Evolutionary conservation across 176 grass and related monocot genomes (phyloP).

Genomic region (Typha latifolia): DNA sequence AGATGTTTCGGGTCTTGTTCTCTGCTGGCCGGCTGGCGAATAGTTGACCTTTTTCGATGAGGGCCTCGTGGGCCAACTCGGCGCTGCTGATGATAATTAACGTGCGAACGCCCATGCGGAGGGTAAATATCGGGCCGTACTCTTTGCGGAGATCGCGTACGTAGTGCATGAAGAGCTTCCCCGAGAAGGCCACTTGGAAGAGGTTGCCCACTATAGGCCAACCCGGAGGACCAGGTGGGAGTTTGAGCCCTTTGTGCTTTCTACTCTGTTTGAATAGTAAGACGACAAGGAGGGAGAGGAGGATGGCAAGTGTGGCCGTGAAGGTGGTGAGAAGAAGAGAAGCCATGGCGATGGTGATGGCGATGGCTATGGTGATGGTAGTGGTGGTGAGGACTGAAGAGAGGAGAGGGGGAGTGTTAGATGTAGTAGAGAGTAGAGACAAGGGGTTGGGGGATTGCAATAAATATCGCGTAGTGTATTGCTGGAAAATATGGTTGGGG

Average conservation of each 20-base stretch:
- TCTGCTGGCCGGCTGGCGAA: conserved; percentile 71
- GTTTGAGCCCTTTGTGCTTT: conserved; percentile 31
- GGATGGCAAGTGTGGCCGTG: conserved; percentile 14
- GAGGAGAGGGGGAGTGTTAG: not conserved
- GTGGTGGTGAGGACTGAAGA: not conserved
- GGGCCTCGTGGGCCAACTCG: conserved; percentile 68
- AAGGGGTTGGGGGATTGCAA: not conserved
- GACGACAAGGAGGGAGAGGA: not conserved
- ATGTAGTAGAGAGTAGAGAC: not conserved
- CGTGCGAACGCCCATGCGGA: conserved; percentile 82
- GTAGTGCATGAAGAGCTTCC: conserved; percentile 85
- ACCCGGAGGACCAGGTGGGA: conserved; percentile 59
- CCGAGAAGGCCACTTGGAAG: conserved; percentile 72
- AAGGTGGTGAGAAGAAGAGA: conserved; percentile 9
- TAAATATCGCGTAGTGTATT: too few species aligned
- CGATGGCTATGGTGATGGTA: not conserved
- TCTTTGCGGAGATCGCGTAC: conserved; percentile 40
- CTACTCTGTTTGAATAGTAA: conserved; percentile 15
- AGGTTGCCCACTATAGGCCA: conserved; percentile 82
- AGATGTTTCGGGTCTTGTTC: conserved; percentile 65
- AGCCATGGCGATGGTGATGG: not conserved
- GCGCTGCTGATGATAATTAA: conserved; percentile 69
- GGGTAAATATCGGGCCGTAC: conserved; percentile 73
- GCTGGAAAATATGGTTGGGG: too few species aligned
- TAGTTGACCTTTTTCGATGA: conserved; percentile 53